phyloP scores from a whole-genome alignment of 257 asterid genomes.

The Solanum chilense region DNA sequence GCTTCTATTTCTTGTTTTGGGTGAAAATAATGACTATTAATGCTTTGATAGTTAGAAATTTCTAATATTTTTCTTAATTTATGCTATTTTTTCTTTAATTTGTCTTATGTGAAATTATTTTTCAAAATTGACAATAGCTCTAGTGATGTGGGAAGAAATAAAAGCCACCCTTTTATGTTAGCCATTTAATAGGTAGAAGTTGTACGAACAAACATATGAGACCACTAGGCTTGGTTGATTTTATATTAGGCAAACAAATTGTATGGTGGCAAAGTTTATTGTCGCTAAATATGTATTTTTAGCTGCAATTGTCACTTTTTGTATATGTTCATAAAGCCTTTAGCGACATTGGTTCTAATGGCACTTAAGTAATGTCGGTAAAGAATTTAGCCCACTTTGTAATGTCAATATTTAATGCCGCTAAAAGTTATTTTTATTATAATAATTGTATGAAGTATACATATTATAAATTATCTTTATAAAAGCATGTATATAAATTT shows the following conservation, averaged over 20 bases:
- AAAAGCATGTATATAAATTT: no score
- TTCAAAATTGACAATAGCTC: neutral
- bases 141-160: neutral
- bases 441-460: no score
- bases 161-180: neutral
- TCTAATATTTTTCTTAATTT: neutral
- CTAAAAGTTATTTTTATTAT: no score
- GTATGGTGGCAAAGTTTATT: neutral
- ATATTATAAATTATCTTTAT: no score
- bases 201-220: neutral
- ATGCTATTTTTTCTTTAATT: neutral
- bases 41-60: neutral
- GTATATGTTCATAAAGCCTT: no score
- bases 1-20: neutral
- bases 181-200: neutral
- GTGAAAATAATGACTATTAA: neutral
- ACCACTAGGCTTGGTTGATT: neutral
- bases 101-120: neutral
- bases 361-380: no score
- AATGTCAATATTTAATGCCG: no score
- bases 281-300: no score
- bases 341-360: no score
- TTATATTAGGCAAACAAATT: neutral
- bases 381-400: no score
- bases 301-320: no score